Conservation (phyloP, 2,329 filamentous ascomycete genomes). For the Ophiostoma australiae region DNA sequence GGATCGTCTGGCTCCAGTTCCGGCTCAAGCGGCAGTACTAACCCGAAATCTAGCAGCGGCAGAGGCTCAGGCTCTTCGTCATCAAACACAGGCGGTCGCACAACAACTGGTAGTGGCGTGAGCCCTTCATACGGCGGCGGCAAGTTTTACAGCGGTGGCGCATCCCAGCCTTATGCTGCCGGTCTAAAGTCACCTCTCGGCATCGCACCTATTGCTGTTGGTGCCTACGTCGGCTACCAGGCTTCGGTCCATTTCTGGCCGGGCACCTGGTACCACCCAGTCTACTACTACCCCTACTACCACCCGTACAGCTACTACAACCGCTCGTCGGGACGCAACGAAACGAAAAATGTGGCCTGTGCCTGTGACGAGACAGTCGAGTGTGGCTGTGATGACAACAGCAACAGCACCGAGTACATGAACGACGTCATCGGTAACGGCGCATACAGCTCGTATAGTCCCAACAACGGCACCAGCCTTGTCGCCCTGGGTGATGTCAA, state of each 20-base stretch:
- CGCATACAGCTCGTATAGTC: constrained; percentile 42
- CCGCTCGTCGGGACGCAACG: constrained; percentile 47
- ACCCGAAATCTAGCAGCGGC: constrained; percentile 13
- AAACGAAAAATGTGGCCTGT: constrained; percentile 58
- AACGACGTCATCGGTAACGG: constrained; percentile 61
- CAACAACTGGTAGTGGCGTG: constrained; percentile 54
- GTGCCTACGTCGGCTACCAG: constrained; percentile 38
- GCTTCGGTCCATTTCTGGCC: constrained; percentile 55
- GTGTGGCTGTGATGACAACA: constrained; percentile 67
- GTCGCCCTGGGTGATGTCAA: constrained; percentile 60
- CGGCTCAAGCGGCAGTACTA: constrained; percentile 21
- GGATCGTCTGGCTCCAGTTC: constrained; percentile 18
- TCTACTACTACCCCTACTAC: constrained; percentile 56
- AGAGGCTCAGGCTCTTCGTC: constrained; percentile 28
- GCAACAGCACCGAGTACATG: constrained; percentile 52
- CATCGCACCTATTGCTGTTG: constrained; percentile 49
- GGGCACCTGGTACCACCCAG: constrained; percentile 59
- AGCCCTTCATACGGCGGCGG: constrained; percentile 57
- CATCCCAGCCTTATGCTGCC: constrained; percentile 54
- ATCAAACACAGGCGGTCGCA: constrained; percentile 47
- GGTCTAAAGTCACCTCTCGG: constrained; percentile 50
- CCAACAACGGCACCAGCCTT: constrained; percentile 62
- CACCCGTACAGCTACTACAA: constrained; percentile 50
- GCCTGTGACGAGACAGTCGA: constrained; percentile 51
- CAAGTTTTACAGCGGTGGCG: constrained; percentile 62